These are phyloP conservation scores for Penicillium sp. DNA, from an alignment of 2,329 filamentous ascomycete species.

Conservation along the genomic window DNA sequence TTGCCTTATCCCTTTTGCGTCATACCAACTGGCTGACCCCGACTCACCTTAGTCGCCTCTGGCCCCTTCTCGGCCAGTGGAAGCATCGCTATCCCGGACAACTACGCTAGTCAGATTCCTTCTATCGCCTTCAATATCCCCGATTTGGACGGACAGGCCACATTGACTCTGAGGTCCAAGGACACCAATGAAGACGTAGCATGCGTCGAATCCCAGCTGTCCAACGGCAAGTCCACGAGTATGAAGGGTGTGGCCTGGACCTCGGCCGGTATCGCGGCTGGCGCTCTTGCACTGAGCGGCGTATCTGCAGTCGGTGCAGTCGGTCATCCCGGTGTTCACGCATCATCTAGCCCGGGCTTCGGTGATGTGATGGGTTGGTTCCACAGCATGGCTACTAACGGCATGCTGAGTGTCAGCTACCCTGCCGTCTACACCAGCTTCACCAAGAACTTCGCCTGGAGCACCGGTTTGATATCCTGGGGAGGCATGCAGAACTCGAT, in stretches of 20 bases:
- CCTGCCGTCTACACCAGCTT: slow-evolving; percentile 85
- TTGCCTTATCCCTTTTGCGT: not conserved
- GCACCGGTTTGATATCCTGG: slow-evolving; percentile 78
- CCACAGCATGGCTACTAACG: slow-evolving; percentile 88
- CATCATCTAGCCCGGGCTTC: slow-evolving; percentile 75
- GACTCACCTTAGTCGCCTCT: slow-evolving; percentile 54
- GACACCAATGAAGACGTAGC: slow-evolving; percentile 62
- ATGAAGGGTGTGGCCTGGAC: slow-evolving; percentile 74
- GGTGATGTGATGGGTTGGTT: slow-evolving; percentile 82
- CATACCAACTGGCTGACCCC: slow-evolving; percentile 19
- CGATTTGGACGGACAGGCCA: slow-evolving; percentile 82
- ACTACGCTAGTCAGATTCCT: slow-evolving; percentile 72
- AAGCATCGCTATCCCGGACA: slow-evolving; percentile 62
- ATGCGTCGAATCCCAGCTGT: slow-evolving; percentile 74
- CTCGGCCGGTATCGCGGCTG: slow-evolving; percentile 79
- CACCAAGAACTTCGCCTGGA: slow-evolving; percentile 89
- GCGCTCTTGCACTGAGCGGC: slow-evolving; percentile 68
- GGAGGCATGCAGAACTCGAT: slow-evolving; percentile 72
- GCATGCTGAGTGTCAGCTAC: slow-evolving; percentile 89
- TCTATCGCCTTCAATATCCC: slow-evolving; percentile 84
- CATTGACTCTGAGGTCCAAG: slow-evolving; percentile 63
- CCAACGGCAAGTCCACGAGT: slow-evolving; percentile 78
- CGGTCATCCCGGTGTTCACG: slow-evolving; percentile 52
- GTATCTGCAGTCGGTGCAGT: slow-evolving; percentile 62
- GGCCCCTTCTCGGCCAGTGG: slow-evolving; percentile 70